phyloP scores from a whole-genome alignment of 2,329 filamentous ascomycete genomes.

The Ceratocystis huliohia region DNA sequence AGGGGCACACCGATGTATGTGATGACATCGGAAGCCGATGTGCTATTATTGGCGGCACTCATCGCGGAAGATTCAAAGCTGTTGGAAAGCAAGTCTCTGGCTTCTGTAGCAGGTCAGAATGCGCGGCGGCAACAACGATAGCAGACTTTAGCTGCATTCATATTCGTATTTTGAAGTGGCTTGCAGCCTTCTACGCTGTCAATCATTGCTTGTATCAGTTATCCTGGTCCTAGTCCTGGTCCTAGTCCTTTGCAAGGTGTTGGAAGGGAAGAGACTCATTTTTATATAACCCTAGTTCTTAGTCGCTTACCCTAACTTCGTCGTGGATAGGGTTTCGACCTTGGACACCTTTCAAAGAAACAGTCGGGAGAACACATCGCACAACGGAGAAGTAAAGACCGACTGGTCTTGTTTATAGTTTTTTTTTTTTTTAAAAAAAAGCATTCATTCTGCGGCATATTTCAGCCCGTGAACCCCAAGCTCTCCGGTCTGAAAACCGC shows the following conservation, averaged over 20 bases:
- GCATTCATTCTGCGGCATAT: no score
- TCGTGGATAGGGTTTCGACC: no score
- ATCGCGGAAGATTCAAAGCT: not conserved
- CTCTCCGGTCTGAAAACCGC: no score
- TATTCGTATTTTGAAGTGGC: not conserved
- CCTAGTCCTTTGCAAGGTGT: not conserved
- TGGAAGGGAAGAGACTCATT: no score
- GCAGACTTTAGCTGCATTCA: not conserved
- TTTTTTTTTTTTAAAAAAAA: no score
- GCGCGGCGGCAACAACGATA: not conserved
- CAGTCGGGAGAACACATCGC: no score
- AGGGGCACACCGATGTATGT: slow-evolving; percentile 46
- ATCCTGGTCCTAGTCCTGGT: not conserved
- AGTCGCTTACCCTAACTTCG: not conserved
- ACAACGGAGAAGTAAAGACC: no score
- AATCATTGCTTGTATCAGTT: not conserved
- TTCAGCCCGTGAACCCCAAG: no score
- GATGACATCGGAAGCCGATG: slow-evolving; percentile 36
- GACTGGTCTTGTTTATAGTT: no score
- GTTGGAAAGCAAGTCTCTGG: not conserved
- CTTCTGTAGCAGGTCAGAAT: not conserved
- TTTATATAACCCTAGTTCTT: not conserved
- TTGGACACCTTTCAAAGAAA: no score
- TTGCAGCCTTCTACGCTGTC: not conserved
- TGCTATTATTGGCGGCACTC: not conserved